phyloP scores from a whole-genome alignment of 208 protist genomes.

The Borovskyia barvae region DNA sequence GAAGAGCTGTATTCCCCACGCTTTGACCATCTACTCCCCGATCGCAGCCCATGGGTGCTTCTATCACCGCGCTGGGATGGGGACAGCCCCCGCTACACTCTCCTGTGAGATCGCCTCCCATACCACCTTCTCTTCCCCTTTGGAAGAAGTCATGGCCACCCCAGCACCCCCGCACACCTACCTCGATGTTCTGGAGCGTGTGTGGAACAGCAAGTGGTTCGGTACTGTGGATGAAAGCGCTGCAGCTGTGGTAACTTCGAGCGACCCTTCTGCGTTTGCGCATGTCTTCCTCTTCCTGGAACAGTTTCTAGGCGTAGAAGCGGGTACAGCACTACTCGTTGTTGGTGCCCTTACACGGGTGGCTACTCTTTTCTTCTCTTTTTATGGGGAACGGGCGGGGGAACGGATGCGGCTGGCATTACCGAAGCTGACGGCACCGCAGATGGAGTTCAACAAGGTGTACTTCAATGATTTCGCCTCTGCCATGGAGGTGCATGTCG shows the following conservation, averaged over 20 bases:
- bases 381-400: constrained; percentile 84
- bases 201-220: constrained; percentile 77
- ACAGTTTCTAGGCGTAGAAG: constrained; percentile 41
- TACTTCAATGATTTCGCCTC: constrained; percentile 70
- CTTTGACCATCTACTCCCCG: no score
- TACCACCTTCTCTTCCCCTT: not conserved
- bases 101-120: not conserved
- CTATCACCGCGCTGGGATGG: no score
- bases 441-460: constrained; percentile 72
- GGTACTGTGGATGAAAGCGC: constrained; percentile 45
- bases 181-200: constrained; percentile 50
- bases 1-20: no score
- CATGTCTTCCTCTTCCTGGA: constrained; percentile 49
- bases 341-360: constrained; percentile 58
- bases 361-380: constrained; percentile 60
- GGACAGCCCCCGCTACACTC: not conserved
- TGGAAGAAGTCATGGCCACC: no score
- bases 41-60: no score
- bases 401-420: constrained; percentile 78
- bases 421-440: constrained; percentile 55
- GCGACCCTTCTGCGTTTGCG: constrained; percentile 30
- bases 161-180: constrained; percentile 32
- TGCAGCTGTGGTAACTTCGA: not conserved
- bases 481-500: constrained; percentile 78
- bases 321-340: constrained; percentile 48